Evolutionary conservation across 2,329 filamentous ascomycete genomes (phyloP), one percentile per base, ranked within the genome.

Genomic region (Clarireedia homoeocarpa): DNA sequence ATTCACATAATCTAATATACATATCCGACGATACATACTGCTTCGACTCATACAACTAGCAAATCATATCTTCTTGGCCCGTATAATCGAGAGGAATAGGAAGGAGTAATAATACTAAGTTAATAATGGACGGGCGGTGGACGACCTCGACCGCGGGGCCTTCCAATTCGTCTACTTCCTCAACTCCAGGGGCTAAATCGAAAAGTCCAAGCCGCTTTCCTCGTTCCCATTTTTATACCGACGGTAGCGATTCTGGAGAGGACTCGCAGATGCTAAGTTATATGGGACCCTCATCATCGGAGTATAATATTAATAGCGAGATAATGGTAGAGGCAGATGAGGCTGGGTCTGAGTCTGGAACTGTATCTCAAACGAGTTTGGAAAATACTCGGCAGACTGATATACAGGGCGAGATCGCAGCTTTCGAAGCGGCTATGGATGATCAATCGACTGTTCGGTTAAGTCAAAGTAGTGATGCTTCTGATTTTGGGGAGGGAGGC

Each of bases 291-390:
- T 55, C 53, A 26, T 55, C 53, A n/a, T 55, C 53, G 20, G 53
- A 55, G 20, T 47, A 55, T 36, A 55, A 55, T n/a, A 36, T 51
- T 20, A 55, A 55, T 45, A 55, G 53, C 27, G 47, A 51, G 23
- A 40, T 51, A 38, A 55, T 55, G 47, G 53, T 51, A 20, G 38
- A 44, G 26, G 6, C 24, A 38, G 47, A 48, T 23, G 47, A 51
- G 6, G 44, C 44, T 15, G 53, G 45, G 34, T 55, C 53, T 38
- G 53, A 55, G 26, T 38, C 6, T 6, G 39, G 39, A 3, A 51
- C 26, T 55, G 27, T 26, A 30, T 50, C 53, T 17, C 20, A 6
- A 27, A 17, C 14, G 15, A 45, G 51, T 15, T 10, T 14, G 15
- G 14, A 23, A 15, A 51, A 47, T 9, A 15, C 10, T 17, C 26